Base-by-base conservation (phyloP, 352 stramenopile genomes). In the Phytophthora fragariaefolia region DNA sequence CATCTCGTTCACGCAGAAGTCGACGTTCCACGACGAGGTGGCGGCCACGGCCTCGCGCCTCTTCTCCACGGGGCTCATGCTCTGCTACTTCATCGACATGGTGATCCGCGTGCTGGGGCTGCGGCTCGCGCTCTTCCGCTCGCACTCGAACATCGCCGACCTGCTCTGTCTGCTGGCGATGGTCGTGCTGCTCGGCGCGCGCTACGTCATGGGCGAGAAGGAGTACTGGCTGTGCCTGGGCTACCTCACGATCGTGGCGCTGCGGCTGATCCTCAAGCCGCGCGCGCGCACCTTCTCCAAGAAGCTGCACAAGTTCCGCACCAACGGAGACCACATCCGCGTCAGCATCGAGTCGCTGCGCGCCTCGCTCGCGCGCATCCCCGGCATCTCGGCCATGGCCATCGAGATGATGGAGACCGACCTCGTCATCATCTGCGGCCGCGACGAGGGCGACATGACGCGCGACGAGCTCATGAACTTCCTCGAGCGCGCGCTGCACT, bases 351-450 rank as follows among this genome's bases (percentile, higher is more conserved):
- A 92, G 67, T 95, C 86, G 48, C 69, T 96, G 12, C 80, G 87
- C 8, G 79, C 83, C 12, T 95, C 89, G 32, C 68, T 96, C 1
- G 80, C 84, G 10, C 85, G 89, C 17, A 95, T 96, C 56, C 89
- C 89, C 0, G 85, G 83, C 32, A 93, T 96, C 60, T 82, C 86
- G 36, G 89, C 85, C 59, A 74, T 93, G 18, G 67, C 88, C 12
- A 92, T 96, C 32, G 89, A 96, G 74, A 92, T 93, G 83, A 95
- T 96, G 86, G 89, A 96, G 76, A 95, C 85, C 6, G 89, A 96
- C 47, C 70, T 96, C 28, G 72, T 93, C 18, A 95, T 96, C 60
- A 94, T 96, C 46, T 95, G 86, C 50, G 89, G 89, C 15, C 86
- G 89, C 17, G 85, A 94, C 60, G 83, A 91, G 45, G 89, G 89